These are phyloP conservation scores for Pestalotiopsis sp. DNA, from an alignment of 2,329 filamentous ascomycete species.

Conservation along the genomic window DNA sequence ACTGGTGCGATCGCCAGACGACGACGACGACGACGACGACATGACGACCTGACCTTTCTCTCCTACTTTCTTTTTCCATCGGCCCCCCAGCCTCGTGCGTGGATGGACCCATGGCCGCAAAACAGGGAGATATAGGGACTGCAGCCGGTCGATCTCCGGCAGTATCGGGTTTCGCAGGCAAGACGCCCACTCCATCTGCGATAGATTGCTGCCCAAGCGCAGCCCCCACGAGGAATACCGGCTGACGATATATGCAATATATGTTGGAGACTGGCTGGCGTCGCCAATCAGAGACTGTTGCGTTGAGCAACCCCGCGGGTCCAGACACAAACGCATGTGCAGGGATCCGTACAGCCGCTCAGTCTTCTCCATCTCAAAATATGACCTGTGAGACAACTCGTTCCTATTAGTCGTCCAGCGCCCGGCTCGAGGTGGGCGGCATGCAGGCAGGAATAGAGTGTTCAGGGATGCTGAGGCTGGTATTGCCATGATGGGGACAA, in stretches of 20 bases:
- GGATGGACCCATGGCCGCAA: no score
- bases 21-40: no score
- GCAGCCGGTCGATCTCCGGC: background rate
- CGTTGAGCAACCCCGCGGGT: background rate
- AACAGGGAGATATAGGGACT: background rate
- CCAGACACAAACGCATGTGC: background rate
- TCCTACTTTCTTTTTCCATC: no score
- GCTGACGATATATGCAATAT: background rate
- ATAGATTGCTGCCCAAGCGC: background rate
- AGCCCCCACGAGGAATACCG: background rate
- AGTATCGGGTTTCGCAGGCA: background rate
- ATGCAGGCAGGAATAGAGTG: no score
- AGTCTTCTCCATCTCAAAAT: background rate
- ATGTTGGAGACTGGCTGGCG: background rate
- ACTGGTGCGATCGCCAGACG: no score
- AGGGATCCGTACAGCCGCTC: background rate
- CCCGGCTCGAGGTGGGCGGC: no score
- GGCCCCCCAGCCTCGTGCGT: no score
- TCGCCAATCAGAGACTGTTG: background rate
- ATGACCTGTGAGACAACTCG: background rate
- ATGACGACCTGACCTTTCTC: no score
- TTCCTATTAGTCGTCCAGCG: background rate
- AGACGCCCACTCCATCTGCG: background rate
- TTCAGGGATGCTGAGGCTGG: no score
- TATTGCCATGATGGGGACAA: no score